These are phyloP conservation scores for Thyridium curvatum DNA, from an alignment of 2,329 filamentous ascomycete species.

Conservation along the genomic window DNA sequence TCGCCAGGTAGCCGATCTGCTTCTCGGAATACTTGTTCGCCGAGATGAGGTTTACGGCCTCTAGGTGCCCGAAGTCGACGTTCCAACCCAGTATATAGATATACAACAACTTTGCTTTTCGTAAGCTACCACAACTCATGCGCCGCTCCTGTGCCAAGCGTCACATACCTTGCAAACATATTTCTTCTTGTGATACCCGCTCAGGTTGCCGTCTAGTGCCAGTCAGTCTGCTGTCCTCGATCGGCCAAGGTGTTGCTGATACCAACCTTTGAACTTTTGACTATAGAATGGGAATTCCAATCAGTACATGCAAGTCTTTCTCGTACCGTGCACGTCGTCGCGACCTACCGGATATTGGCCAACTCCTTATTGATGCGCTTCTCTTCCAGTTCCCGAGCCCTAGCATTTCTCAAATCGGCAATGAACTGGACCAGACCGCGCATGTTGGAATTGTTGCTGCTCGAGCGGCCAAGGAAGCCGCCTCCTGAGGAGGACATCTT, in stretches of 20 bases:
- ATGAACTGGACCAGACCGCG: constrained; percentile 95
- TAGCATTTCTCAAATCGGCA: constrained; percentile 88
- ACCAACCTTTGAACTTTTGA: constrained; percentile 85
- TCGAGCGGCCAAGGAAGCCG: constrained; percentile 62
- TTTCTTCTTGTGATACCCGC: constrained; percentile 99
- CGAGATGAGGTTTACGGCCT: constrained; percentile 96
- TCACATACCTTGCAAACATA: constrained; percentile 85
- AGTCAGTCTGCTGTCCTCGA: constrained; percentile 15
- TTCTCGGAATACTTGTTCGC: constrained; percentile 98
- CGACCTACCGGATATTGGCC: constrained; percentile 78
- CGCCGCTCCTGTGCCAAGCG: too few relatives aligned
- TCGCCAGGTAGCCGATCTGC: constrained; percentile 96
- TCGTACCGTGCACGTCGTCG: background rate
- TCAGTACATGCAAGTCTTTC: constrained; percentile 3
- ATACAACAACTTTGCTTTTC: constrained; percentile 63
- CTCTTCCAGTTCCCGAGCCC: constrained; percentile 92
- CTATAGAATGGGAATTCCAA: constrained; percentile 25
- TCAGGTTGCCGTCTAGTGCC: constrained; percentile 71
- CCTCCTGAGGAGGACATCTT: constrained; percentile 50
- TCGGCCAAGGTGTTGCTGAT: constrained; percentile 2
- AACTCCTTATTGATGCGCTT: constrained; percentile 99
- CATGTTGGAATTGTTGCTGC: constrained; percentile 61
- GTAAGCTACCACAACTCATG: background rate
- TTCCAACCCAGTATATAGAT: constrained; percentile 99
- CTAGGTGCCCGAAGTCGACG: constrained; percentile 96